Percentiles rank a stretch among this genome's conserved stretches.
Conservation (phyloP, 768 basidiomycete species). For the Lyophyllum decastes region DNA sequence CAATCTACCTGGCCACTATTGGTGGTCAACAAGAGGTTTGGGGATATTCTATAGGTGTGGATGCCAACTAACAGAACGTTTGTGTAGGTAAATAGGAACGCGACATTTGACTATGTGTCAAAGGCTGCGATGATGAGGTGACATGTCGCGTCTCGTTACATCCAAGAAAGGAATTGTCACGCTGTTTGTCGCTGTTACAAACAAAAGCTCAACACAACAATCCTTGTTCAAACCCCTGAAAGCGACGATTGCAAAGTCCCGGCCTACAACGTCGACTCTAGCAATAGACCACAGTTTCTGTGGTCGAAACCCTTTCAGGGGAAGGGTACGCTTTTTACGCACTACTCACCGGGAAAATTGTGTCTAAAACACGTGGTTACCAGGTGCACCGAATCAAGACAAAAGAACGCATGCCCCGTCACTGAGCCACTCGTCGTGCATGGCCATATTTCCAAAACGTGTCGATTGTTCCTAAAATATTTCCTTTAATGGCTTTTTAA, state of each 20-base stretch:
- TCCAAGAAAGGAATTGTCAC: background rate
- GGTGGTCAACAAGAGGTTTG: background rate
- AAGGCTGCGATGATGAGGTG: no score
- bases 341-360: background rate
- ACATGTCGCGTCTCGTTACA: background rate
- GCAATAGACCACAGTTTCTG: background rate
- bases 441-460: background rate
- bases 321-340: background rate
- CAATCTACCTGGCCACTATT: background rate
- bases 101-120: no score
- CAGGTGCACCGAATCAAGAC: background rate
- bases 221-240: background rate
- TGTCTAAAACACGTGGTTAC: background rate
- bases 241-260: background rate
- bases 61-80: background rate
- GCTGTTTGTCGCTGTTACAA: background rate
- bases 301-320: background rate
- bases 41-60: no score
- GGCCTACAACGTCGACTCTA: background rate
- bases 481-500: conserved; percentile 16
- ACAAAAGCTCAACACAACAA: background rate
- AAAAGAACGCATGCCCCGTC: background rate
- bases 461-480: conserved; percentile 4
- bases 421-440: conserved; percentile 2
- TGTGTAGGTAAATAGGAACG: no score